phyloP scores from a whole-genome alignment of 257 asterid genomes.

The Solanum chmielewskii region DNA sequence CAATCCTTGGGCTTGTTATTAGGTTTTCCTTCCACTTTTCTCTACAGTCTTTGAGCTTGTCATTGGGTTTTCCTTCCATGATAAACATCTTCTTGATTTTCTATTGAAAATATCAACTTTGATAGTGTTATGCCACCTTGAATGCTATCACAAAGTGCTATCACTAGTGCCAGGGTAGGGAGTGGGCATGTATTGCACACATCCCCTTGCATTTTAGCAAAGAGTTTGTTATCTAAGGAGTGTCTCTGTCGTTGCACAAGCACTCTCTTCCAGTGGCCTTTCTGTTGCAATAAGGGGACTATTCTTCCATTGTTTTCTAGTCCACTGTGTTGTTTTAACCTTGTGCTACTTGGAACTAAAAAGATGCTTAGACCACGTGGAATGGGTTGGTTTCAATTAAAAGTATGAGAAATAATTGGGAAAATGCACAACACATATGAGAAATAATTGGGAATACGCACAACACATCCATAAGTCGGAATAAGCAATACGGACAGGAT shows the following conservation, averaged over 20 bases:
- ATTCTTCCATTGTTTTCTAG: background rate
- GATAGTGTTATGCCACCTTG: background rate
- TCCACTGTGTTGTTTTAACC: background rate
- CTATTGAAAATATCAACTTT: background rate
- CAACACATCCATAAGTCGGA: background rate
- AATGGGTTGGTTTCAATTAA: background rate
- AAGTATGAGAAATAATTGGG: background rate
- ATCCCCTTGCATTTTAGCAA: background rate
- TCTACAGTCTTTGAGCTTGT: background rate
- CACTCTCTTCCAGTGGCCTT: background rate
- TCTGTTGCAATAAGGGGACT: background rate
- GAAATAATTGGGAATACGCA: background rate
- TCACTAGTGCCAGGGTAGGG: background rate
- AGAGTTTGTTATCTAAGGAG: background rate
- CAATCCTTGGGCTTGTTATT: background rate
- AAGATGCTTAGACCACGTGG: background rate
- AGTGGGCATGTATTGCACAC: background rate
- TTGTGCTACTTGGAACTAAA: background rate
- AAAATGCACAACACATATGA: background rate
- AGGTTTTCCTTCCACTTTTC: background rate
- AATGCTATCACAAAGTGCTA: background rate
- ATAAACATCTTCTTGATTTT: background rate
- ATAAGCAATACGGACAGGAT: background rate
- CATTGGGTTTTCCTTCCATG: background rate
- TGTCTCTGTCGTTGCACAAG: background rate